Evolutionary conservation across 2,329 filamentous ascomycete genomes (phyloP), one percentile per base, ranked within the genome.

Genomic region (Spiromastix sp.): DNA sequence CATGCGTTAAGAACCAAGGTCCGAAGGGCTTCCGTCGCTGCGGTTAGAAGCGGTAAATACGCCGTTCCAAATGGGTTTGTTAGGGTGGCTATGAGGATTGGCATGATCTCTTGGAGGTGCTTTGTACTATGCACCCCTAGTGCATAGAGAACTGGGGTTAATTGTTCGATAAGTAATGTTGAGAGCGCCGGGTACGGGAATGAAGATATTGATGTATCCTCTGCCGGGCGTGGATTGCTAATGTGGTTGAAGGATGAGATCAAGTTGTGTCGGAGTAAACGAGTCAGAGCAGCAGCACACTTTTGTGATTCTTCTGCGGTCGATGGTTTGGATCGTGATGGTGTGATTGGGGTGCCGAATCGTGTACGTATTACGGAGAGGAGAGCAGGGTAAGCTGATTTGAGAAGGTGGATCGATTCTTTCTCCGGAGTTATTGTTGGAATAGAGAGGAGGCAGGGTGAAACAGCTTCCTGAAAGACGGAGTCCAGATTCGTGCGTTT

Each of bases 341-440:
- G 15, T 21, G 55, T 51, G 15, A 51, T 38, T 12, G 49, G 30
- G 27, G 39, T 10, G 36, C 37, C 30, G 17, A 64, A 58, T 40
- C 61, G 42, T 48, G 71, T 58, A 30, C 60, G 47, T 5, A 65
- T 54, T 4, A 94, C 67, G 0, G 62, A 60, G 12, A 81, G 59
- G 3, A 93, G 64, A 2, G 78, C 77, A 5, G 70, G 66, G 44
- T 86, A 93, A 1, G 81, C 76, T 5, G 69, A 66, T 4, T 56
- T 50, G 1, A 94, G 68, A 3, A 95, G 61, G 2, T 52, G 49
- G 2, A 81, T 51, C 3, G 82, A 82, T 37, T 91, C 81, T 0
- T 68, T 53, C 48, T 84, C 80, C 0, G 82, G 77, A 0, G 85
- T 94, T 27, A 93, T 63, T 9, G 70, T 75, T 0, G 89, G 87